Percentiles rank a stretch among this genome's conserved stretches.
phyloP scores from a whole-genome alignment of 208 protist species.

The Vickermania spadyakhi region DNA sequence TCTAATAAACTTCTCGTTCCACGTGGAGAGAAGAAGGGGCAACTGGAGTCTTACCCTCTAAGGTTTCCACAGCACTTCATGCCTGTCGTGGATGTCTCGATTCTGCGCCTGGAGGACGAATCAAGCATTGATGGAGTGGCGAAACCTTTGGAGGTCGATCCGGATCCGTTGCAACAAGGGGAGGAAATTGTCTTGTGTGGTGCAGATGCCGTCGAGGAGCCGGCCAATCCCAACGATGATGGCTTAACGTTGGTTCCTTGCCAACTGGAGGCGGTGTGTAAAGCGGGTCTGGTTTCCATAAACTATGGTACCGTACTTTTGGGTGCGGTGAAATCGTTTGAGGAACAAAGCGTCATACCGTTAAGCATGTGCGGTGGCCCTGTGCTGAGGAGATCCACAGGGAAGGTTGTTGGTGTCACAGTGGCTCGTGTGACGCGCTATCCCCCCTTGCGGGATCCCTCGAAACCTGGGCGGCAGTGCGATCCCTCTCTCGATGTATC shows the following conservation, averaged over 20 bases:
- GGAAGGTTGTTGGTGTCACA: constrained; percentile 80
- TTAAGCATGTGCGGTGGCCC: constrained; percentile 81
- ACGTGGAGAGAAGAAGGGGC: constrained; percentile 13
- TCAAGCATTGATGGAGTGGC: constrained; percentile 6
- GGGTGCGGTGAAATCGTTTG: not conserved
- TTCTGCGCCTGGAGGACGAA: constrained; percentile 43
- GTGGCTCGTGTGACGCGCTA: constrained; percentile 57
- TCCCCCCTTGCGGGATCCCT: constrained; percentile 39
- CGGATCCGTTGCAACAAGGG: constrained; percentile 49
- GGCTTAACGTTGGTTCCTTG: constrained; percentile 27
- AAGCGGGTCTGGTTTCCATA: constrained; percentile 61
- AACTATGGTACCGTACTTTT: constrained; percentile 82
- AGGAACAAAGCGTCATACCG: constrained; percentile 16
- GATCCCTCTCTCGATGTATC: constrained; percentile 78
- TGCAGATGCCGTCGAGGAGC: constrained; percentile 46
- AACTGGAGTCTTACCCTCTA: constrained; percentile 32
- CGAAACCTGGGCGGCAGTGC: constrained; percentile 31
- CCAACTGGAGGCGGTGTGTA: constrained; percentile 42
- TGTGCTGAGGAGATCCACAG: constrained; percentile 63
- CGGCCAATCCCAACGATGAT: constrained; percentile 77
- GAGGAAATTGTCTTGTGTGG: constrained; percentile 57
- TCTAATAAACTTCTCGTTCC: constrained; percentile 54
- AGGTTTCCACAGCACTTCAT: constrained; percentile 55
- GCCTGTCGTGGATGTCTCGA: constrained; percentile 66
- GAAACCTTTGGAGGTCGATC: constrained; percentile 50